phyloP scores from a whole-genome alignment of 805 yeast species.

The Kazachstania bromeliacearum region DNA sequence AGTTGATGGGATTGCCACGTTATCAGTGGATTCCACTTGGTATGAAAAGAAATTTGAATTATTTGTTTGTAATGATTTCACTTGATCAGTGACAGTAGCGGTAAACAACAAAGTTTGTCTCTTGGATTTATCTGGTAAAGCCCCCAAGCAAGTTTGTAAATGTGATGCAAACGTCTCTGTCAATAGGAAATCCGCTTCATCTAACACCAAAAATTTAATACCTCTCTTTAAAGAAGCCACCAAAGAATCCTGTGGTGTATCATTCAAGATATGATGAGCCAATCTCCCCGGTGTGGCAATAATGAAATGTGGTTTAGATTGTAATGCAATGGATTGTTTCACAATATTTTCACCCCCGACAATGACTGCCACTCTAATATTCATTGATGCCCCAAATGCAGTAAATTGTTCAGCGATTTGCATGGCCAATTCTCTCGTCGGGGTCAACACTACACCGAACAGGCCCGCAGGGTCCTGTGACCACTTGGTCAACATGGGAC shows the following conservation, averaged over 20 bases:
- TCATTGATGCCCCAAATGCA: conserved; percentile 85
- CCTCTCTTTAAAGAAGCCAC: conserved; percentile 60
- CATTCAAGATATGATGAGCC: conserved; percentile 80
- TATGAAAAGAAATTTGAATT: conserved; percentile 34
- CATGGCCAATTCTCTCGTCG: conserved; percentile 87
- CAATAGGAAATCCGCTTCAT: conserved; percentile 90
- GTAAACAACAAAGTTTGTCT: conserved; percentile 90
- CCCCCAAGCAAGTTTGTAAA: conserved; percentile 58
- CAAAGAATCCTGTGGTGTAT: conserved; percentile 69
- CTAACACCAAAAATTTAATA: conserved; percentile 74
- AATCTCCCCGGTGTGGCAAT: conserved; percentile 96
- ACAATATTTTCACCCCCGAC: conserved; percentile 95
- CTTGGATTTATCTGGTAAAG: conserved; percentile 57
- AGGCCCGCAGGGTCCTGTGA: conserved; percentile 92
- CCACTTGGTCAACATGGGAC: conserved; percentile 94
- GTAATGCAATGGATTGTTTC: conserved; percentile 75
- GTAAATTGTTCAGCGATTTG: conserved; percentile 96
- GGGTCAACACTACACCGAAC: conserved; percentile 81
- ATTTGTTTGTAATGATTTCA: conserved; percentile 56
- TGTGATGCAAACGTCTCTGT: conserved; percentile 79
- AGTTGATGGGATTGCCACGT: conserved; percentile 72
- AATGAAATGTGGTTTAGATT: conserved; percentile 82
- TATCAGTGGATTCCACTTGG: conserved; percentile 40
- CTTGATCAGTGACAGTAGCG: conserved; percentile 92
- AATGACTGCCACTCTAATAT: conserved; percentile 68